Evolutionary conservation across 2,329 filamentous ascomycete genomes (phyloP).

Genomic region (Pseudogymnoascus sp.): DNA sequence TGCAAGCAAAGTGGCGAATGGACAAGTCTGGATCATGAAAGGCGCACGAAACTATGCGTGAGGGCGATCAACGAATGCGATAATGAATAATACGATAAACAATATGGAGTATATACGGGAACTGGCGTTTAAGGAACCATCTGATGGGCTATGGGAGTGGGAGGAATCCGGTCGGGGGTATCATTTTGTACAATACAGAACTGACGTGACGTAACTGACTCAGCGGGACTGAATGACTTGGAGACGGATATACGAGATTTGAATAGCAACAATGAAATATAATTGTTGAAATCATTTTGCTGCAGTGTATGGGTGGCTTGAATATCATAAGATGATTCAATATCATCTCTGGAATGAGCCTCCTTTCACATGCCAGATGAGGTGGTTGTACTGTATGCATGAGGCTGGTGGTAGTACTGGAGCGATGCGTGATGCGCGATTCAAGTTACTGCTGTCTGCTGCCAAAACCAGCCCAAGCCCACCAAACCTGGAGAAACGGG

Average conservation of each 20-base stretch:
- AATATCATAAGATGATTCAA: background rate
- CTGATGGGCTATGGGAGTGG: background rate
- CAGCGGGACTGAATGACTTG: background rate
- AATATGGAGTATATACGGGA: background rate
- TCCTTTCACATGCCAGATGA: slow-evolving; percentile 1
- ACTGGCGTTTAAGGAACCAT: background rate
- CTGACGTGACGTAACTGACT: background rate
- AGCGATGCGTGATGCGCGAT: background rate
- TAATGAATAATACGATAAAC: background rate
- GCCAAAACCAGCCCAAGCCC: background rate
- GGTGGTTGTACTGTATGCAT: background rate
- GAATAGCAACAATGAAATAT: background rate
- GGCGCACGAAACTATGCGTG: slow-evolving; percentile 37
- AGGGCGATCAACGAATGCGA: background rate
- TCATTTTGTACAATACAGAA: background rate
- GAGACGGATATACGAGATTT: background rate
- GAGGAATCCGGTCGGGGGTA: background rate
- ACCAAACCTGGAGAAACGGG: background rate
- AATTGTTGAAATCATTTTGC: background rate
- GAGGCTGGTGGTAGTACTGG: background rate
- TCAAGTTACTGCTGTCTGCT: background rate
- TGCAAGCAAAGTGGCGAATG: slow-evolving; percentile 72
- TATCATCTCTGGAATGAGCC: background rate
- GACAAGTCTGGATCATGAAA: slow-evolving; percentile 60
- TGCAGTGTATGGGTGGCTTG: background rate